These are phyloP conservation scores for Phytophthora ramorum DNA, from an alignment of 352 stramenopile species.

Conservation along the genomic window DNA sequence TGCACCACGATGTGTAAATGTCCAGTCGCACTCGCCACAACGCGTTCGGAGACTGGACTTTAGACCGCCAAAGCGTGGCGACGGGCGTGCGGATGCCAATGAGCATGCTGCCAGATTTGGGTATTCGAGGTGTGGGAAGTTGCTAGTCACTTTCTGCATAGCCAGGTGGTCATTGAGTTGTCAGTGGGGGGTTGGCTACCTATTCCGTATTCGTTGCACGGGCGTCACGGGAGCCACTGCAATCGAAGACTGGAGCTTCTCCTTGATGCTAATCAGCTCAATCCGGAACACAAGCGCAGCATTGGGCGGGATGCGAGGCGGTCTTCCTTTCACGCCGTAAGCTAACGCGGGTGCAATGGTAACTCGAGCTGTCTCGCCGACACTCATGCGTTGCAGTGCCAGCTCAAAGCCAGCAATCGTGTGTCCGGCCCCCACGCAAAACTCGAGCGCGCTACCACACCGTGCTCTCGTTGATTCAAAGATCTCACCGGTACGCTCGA, in stretches of 20 bases:
- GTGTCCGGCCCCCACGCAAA: conserved; percentile 74
- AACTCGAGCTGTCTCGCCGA: conserved; percentile 73
- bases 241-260: conserved; percentile 57
- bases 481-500: conserved; percentile 52
- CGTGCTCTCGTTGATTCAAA: conserved; percentile 76
- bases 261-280: conserved; percentile 83
- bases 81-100: not conserved
- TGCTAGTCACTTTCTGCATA: not conserved
- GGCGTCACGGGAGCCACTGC: conserved; percentile 25
- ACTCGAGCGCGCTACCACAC: conserved; percentile 62
- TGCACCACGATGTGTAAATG: conserved; percentile 24
- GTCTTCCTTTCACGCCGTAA: conserved; percentile 75
- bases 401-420: conserved; percentile 77
- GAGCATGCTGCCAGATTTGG: not conserved
- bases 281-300: conserved; percentile 81
- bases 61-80: conserved; percentile 1
- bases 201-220: conserved; percentile 32
- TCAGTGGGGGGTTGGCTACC: conserved; percentile 11
- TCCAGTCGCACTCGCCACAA: conserved; percentile 22
- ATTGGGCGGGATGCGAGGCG: conserved; percentile 74
- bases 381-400: conserved; percentile 74
- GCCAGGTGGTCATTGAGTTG: not conserved
- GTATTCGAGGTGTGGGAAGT: not conserved
- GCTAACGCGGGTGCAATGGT: conserved; percentile 70
- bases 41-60: conserved; percentile 15